A percentile compares a stretch with the other conserved stretches of the same genome.
These are phyloP conservation scores for Aleurites moluccanus DNA, from an alignment of 441 rosid species.

Conservation along the genomic window DNA sequence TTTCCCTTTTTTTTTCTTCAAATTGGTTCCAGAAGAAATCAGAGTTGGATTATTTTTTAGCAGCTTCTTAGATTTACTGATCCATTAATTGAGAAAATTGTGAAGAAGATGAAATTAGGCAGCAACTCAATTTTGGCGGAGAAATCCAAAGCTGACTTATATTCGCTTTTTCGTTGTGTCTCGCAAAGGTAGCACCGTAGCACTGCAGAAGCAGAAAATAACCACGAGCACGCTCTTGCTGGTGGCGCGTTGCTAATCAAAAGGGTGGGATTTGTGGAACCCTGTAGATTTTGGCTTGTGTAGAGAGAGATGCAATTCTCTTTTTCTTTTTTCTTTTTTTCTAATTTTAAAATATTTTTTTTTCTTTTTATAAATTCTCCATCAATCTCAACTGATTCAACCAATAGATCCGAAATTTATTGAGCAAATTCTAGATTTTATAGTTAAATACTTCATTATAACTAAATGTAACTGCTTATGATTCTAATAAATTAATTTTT, in stretches of 20 bases:
- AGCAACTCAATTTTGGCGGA: constrained; percentile 1
- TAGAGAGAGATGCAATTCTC: neutral
- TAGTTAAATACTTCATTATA: too few relatives aligned
- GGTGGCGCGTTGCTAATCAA: neutral
- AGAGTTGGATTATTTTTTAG: neutral
- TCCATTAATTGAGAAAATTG: neutral
- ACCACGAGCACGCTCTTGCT: neutral
- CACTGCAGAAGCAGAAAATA: neutral
- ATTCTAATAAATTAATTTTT: too few relatives aligned
- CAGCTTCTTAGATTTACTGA: neutral
- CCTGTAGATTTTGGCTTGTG: neutral
- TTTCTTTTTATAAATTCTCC: too few relatives aligned
- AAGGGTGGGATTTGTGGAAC: neutral
- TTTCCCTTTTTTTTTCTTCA: neutral
- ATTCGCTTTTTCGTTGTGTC: neutral
- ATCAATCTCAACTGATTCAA: neutral
- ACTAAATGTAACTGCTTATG: too few relatives aligned
- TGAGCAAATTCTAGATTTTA: neutral
- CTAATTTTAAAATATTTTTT: too few relatives aligned
- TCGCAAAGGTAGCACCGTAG: neutral
- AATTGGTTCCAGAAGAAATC: neutral
- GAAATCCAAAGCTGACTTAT: neutral
- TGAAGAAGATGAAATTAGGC: neutral
- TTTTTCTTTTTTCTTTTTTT: neutral
- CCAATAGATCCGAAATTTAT: neutral